Evolutionary conservation across 1,139 yeast genomes (phyloP).

Genomic region (Debaryomyces sp.): DNA sequence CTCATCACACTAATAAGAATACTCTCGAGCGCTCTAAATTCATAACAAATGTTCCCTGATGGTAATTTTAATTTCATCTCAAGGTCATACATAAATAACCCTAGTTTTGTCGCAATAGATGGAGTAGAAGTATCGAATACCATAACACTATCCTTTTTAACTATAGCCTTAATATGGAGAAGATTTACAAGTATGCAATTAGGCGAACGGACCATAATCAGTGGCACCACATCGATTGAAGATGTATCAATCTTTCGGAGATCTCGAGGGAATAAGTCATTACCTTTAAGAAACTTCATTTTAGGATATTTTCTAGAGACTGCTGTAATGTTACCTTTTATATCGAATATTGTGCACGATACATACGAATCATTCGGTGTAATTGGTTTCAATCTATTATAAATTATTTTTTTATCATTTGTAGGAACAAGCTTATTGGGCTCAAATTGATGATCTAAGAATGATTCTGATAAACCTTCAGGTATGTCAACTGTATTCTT

Average conservation of each 20-base stretch:
- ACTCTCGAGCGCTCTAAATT: slow-evolving; percentile 87
- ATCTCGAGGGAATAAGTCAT: slow-evolving; percentile 80
- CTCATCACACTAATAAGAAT: slow-evolving; percentile 86
- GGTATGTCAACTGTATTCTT: not conserved
- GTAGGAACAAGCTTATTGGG: not conserved
- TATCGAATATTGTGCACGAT: slow-evolving; percentile 75
- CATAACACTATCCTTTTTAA: slow-evolving; percentile 78
- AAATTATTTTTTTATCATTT: slow-evolving; percentile 12
- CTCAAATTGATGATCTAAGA: not conserved
- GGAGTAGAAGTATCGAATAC: slow-evolving; percentile 75
- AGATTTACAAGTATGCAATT: slow-evolving; percentile 79
- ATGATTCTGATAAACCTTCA: not conserved
- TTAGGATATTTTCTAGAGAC: slow-evolving; percentile 80
- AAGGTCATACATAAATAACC: slow-evolving; percentile 83
- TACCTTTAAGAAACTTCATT: slow-evolving; percentile 71
- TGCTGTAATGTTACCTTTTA: slow-evolving; percentile 68
- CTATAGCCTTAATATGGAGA: slow-evolving; percentile 83
- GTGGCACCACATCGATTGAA: slow-evolving; percentile 85
- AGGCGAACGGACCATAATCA: slow-evolving; percentile 72
- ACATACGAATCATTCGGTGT: slow-evolving; percentile 61
- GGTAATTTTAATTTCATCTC: slow-evolving; percentile 71
- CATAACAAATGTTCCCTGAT: slow-evolving; percentile 54
- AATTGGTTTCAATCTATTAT: slow-evolving; percentile 51
- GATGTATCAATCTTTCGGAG: slow-evolving; percentile 87
- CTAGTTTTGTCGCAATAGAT: slow-evolving; percentile 59